phyloP scores from a whole-genome alignment of 495 filamentous ascomycete species.

The Chaetomium tenue region DNA sequence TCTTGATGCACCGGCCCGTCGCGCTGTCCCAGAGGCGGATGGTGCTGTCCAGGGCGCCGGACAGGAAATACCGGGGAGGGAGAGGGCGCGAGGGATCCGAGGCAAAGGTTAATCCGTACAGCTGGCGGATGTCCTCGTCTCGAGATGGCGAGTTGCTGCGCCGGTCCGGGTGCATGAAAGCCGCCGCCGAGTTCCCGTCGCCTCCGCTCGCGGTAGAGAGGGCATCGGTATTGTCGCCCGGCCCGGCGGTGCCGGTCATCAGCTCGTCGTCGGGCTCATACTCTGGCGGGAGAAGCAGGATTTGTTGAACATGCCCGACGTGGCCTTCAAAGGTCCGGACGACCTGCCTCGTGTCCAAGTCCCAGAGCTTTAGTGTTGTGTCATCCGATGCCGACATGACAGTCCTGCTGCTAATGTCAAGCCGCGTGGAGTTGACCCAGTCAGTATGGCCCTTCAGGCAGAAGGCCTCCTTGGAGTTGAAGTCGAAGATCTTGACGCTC shows the following conservation, averaged over 20 bases:
- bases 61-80: conserved; percentile 87
- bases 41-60: conserved; percentile 82
- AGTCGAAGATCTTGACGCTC: conserved; percentile 93
- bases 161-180: conserved; percentile 24
- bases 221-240: conserved; percentile 58
- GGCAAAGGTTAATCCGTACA: conserved; percentile 59
- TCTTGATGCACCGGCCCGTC: conserved; percentile 77
- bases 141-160: conserved; percentile 26
- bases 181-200: conserved; percentile 35
- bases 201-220: conserved; percentile 44
- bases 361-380: conserved; percentile 73
- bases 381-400: conserved; percentile 93
- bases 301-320: conserved; percentile 91
- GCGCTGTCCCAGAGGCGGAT: conserved; percentile 91
- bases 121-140: conserved; percentile 46
- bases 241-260: conserved; percentile 41
- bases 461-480: conserved; percentile 75
- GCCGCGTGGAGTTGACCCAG: conserved; percentile 89
- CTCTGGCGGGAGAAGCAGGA: conserved; percentile 74
- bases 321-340: conserved; percentile 87
- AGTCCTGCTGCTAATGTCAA: conserved; percentile 77
- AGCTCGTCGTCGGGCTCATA: conserved; percentile 78
- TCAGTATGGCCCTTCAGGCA: conserved; percentile 80
- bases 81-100: conserved; percentile 57
- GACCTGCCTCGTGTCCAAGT: conserved; percentile 71